Base-by-base conservation (phyloP, 441 rosid species). In the Rhodomyrtus psidioides region DNA sequence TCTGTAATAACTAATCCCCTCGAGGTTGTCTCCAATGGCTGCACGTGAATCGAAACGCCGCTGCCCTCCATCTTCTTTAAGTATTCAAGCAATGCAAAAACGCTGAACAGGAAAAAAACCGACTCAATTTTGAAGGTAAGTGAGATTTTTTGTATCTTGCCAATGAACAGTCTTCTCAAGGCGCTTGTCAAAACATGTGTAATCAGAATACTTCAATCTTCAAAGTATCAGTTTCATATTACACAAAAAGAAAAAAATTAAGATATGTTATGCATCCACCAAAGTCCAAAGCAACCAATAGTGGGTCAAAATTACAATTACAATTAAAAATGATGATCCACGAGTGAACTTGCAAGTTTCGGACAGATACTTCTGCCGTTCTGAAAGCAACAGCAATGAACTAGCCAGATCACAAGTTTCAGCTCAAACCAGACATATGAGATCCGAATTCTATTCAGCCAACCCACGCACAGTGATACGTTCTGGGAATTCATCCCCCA, bases 161-260 rank as follows among this genome's bases (percentile, higher is more conserved):
- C n/a, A 5, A 19, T 21, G n/a, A 65, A 15, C n/a, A 39, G 8
- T 65, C 44, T 5, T 65, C 44, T 5, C 0, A 14, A 9, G 70
- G 30, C 3, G 13, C 0, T 19, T 6, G 26, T 34, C 26, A 5
- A 65, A 34, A 34, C 26, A 65, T 30, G 1, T 34, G 5, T 0
- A 34, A 17, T 30, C 46, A 0, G 46, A 30, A 65, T 19, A 2
- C 13, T 62, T 30, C 46, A 65, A 4, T 39, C 42, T 65, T 34
- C 76, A 34, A 34, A 34, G 76, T 9, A 65, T 12, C 46, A 5
- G 30, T 65, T 65, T 30, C 44, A 62, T 30, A 0, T 30, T 30
- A 17, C 75, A 8, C 24, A 0, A 27, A 60, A 24, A 34, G 9
- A 56, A 65, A 65, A 0, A 19, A 21, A 19, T 9, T n/a, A n/a